Evolutionary conservation across 1,284 basidiomycete genomes (phyloP).

Genomic region (Neonothopanus nambi): DNA sequence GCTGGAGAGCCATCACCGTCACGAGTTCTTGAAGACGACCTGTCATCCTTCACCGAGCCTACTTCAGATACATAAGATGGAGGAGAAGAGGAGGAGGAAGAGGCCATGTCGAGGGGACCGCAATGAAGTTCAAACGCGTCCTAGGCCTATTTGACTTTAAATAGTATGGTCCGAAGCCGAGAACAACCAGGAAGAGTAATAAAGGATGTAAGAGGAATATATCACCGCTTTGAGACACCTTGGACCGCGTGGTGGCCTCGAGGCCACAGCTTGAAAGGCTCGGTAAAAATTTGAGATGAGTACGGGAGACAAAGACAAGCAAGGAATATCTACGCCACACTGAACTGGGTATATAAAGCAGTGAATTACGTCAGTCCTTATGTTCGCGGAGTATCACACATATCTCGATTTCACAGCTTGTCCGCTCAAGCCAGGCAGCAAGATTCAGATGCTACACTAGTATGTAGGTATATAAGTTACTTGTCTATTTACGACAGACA

Average conservation of each 20-base stretch:
- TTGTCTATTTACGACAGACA: no score
- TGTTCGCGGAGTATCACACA: background rate
- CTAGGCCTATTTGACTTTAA: background rate
- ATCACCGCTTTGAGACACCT: background rate
- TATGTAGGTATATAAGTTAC: no score
- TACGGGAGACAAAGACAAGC: conserved; percentile 1
- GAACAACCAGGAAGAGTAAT: background rate
- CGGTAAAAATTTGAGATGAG: background rate
- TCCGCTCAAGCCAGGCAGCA: no score
- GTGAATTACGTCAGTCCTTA: background rate
- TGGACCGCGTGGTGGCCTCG: conserved; percentile 8
- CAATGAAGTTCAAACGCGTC: background rate
- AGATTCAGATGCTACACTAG: no score
- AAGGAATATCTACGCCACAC: conserved; percentile 4
- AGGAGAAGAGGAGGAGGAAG: conserved; percentile 10
- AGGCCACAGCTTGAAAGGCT: background rate
- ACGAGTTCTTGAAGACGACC: background rate
- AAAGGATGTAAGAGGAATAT: background rate
- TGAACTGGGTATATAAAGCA: background rate
- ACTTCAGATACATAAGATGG: conserved; percentile 9
- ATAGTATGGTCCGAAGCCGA: conserved; percentile 8
- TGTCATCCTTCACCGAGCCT: background rate
- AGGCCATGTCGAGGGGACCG: background rate
- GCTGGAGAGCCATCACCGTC: background rate
- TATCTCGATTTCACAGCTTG: background rate